Percentiles rank a stretch among this genome's conserved stretches.
These are phyloP conservation scores for Tolypocladium guangdongense DNA, from an alignment of 2,329 filamentous ascomycete genomes.

Conservation along the genomic window DNA sequence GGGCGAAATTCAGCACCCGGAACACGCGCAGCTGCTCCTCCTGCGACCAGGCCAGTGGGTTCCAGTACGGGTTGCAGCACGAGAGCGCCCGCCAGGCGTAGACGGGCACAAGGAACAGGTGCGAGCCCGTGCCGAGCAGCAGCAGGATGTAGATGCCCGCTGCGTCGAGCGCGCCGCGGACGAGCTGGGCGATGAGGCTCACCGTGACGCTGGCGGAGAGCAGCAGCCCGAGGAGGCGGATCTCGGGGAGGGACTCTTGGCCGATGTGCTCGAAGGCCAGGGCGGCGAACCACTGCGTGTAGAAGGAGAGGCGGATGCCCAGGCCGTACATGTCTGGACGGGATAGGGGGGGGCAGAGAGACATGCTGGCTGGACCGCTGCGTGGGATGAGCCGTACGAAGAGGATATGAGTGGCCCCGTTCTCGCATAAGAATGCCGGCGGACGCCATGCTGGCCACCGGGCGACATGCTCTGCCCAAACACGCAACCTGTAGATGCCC, in stretches of 20 bases:
- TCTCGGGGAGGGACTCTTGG: constrained; percentile 13
- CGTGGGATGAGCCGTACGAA: not conserved
- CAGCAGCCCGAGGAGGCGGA: constrained; percentile 21
- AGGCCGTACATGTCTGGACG: constrained; percentile 3
- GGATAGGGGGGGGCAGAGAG: not conserved
- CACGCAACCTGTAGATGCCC: not conserved
- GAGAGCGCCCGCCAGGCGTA: constrained; percentile 21
- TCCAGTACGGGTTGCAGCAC: constrained; percentile 17
- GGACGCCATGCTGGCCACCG: no score
- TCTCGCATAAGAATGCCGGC: no score
- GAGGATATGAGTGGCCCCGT: not conserved
- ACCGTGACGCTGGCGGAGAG: constrained; percentile 16
- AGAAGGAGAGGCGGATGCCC: constrained; percentile 3
- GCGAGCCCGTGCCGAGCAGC: constrained; percentile 18
- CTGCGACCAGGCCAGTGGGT: constrained; percentile 16
- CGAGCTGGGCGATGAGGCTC: constrained; percentile 16
- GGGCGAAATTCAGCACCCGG: constrained; percentile 11
- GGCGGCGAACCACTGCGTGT: constrained; percentile 22
- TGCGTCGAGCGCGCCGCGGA: constrained; percentile 10
- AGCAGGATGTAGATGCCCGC: constrained; percentile 21
- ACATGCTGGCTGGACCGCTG: not conserved
- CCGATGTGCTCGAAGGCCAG: constrained; percentile 20
- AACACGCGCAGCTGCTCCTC: constrained; percentile 16
- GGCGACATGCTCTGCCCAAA: not conserved
- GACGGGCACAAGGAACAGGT: constrained; percentile 20